phyloP scores from a whole-genome alignment of 2,329 filamentous ascomycete species.

The Paraconiothyrium brasiliense region DNA sequence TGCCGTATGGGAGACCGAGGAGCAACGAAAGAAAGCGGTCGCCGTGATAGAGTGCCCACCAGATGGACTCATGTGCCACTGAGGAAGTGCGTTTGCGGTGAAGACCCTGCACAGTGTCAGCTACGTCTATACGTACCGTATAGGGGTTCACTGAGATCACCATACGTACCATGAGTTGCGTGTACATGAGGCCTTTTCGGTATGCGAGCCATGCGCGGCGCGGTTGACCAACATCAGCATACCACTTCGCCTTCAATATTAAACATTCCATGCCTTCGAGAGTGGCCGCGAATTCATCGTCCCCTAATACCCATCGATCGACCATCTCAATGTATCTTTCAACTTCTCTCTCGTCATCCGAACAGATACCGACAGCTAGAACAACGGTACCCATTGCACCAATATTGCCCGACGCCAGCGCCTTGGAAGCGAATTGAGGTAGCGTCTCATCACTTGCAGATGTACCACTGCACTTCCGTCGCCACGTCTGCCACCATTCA shows the following conservation, averaged over 20 bases:
- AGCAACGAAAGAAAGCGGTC: slow-evolving; percentile 64
- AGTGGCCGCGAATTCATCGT: slow-evolving; percentile 61
- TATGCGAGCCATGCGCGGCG: slow-evolving; percentile 63
- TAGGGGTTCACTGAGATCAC: background rate
- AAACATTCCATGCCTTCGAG: slow-evolving; percentile 64
- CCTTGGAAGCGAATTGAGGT: slow-evolving; percentile 55
- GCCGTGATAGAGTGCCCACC: slow-evolving; percentile 52
- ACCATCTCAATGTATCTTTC: slow-evolving; percentile 58
- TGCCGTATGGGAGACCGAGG: slow-evolving; percentile 62
- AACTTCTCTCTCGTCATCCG: slow-evolving; percentile 54
- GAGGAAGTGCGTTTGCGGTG: slow-evolving; percentile 49
- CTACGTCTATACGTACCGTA: background rate
- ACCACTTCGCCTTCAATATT: slow-evolving; percentile 61
- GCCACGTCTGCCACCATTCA: slow-evolving; percentile 56
- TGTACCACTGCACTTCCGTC: slow-evolving; percentile 55
- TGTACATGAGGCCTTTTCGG: slow-evolving; percentile 62
- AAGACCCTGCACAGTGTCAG: slow-evolving; percentile 44
- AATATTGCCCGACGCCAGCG: slow-evolving; percentile 53
- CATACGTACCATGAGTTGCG: slow-evolving; percentile 60
- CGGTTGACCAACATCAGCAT: slow-evolving; percentile 65
- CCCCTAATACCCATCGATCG: slow-evolving; percentile 58
- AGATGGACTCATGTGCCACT: slow-evolving; percentile 49
- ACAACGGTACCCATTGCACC: slow-evolving; percentile 50
- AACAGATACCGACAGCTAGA: slow-evolving; percentile 49
- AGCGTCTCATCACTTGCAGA: slow-evolving; percentile 48